These are phyloP conservation scores for Phytophthora fragariaefolia DNA, from an alignment of 352 stramenopile species.

Conservation along the genomic window DNA sequence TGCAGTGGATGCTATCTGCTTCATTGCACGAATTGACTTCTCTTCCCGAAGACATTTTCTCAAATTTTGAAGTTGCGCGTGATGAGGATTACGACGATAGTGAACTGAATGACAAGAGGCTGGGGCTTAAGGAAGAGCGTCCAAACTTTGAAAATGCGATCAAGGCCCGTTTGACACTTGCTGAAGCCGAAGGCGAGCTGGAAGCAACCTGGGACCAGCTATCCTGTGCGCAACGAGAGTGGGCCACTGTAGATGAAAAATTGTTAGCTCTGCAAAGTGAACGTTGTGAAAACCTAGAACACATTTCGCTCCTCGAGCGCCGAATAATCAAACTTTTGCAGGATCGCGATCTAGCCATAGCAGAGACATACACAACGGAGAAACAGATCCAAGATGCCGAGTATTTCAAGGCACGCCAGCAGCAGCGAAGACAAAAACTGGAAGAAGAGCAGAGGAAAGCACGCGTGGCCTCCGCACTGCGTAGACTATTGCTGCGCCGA, in stretches of 20 bases:
- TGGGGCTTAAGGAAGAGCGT: conserved; percentile 7
- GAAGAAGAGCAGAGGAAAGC: conserved; percentile 25
- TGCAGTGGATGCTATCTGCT: conserved; percentile 62
- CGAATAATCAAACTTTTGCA: conserved; percentile 79
- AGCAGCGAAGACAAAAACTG: conserved; percentile 19
- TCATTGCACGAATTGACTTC: conserved; percentile 51
- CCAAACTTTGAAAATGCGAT: conserved; percentile 18
- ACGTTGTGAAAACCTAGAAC: conserved; percentile 47
- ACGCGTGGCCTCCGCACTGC: conserved; percentile 24
- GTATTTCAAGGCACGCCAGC: conserved; percentile 49
- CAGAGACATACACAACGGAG: conserved; percentile 73
- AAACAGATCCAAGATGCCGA: conserved; percentile 71
- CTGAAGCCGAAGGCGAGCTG: conserved; percentile 54
- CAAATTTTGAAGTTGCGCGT: neutral
- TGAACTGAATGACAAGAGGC: neutral
- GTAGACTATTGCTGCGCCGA: conserved; percentile 26
- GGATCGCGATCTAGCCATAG: conserved; percentile 73
- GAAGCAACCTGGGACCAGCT: conserved; percentile 56
- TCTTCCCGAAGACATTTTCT: conserved; percentile 30
- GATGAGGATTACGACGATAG: conserved; percentile 1
- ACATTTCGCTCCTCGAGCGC: conserved; percentile 69
- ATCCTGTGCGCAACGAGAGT: conserved; percentile 56
- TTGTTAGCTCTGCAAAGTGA: conserved; percentile 51
- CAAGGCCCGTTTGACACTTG: conserved; percentile 41
- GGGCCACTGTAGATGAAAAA: conserved; percentile 48